These are phyloP conservation scores for Globisporangium apiculatum DNA, from an alignment of 352 stramenopile species.

Conservation along the genomic window DNA sequence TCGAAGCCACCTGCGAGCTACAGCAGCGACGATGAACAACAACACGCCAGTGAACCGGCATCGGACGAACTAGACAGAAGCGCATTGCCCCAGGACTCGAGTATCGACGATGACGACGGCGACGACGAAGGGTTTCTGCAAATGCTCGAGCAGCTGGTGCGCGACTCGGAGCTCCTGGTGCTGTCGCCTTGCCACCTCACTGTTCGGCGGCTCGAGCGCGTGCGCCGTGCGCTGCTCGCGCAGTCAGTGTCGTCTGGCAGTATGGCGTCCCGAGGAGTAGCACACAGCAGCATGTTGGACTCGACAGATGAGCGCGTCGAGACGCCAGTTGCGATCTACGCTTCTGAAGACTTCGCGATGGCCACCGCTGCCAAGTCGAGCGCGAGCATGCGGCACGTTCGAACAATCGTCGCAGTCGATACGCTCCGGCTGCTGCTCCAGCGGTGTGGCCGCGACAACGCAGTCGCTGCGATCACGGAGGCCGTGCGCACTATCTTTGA, in stretches of 20 bases:
- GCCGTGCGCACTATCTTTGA: conserved; percentile 11
- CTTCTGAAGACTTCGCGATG: too few species aligned
- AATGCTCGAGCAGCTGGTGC: conserved; percentile 7
- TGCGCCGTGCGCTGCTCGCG: conserved; percentile 5
- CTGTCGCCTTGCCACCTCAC: conserved; percentile 5
- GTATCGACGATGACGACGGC: background rate
- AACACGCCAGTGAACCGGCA: background rate
- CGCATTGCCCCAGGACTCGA: background rate
- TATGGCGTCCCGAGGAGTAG: too few species aligned
- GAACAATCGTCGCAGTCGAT: conserved; percentile 13
- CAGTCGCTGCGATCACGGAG: conserved; percentile 2
- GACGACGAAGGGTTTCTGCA: conserved; percentile 6
- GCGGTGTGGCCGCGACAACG: background rate
- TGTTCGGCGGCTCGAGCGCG: background rate
- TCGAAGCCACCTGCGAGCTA: background rate
- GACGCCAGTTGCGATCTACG: background rate
- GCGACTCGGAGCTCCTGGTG: conserved; percentile 2
- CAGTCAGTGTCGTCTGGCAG: background rate
- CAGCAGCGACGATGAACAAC: background rate
- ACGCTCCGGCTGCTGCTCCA: conserved; percentile 11
- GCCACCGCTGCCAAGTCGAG: background rate
- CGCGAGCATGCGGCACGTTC: conserved; percentile 8
- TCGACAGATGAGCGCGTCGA: background rate
- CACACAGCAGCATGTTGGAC: background rate
- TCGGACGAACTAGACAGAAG: background rate